Evolutionary conservation across 371 early-diverging fungal species (phyloP), one percentile per base, ranked within the genome.

Genomic region (Mortierella sp.): DNA sequence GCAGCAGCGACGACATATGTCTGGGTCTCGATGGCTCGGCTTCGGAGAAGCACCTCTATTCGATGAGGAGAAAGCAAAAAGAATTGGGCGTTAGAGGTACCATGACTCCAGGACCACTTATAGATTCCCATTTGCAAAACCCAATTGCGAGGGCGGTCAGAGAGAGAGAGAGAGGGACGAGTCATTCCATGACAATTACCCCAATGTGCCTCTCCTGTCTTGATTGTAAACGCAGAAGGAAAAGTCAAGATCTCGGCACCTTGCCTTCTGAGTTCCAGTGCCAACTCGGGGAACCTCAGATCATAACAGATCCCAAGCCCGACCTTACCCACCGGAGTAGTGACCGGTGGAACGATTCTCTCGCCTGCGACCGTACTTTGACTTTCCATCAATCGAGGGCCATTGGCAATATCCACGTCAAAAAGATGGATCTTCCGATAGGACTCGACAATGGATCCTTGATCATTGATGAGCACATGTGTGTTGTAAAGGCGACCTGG

Each of bases 11-110:
- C 79, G n/a, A 92, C 92, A 61, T 85, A 92, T 3, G 82, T 79
- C 61, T 95, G 95, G 2, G 90, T 94, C 67, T 95, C 96, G 47
- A 95, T 94, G 0, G 96, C 96, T 48, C 96, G 84, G 9, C 94
- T 91, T 10, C 93, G 83, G 45, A 95, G 76, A 23, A 95, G 84
- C 0, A 87, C 60, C 67, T 94, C 92, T 88, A 59, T 34, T 41
- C 38, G 19, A 21, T 13, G 5, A 34, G 56, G n/a, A 6, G 30
- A 24, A 43, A 46, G 31, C 27, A 24, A 43, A n/a, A 13, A 53
- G 6, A 18, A 16, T 34, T 14, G 31, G n/a, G 14, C 8, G 16
- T 23, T 23, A 26, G 13, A 18, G 24, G 2, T 55, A 9, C 19
- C 5, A 54, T 30, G 24, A 46, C 7, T n/a, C n/a, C n/a, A n/a